Evolutionary conservation across 2,329 filamentous ascomycete genomes (phyloP), one percentile per base, ranked within the genome.

Genomic region (Fusarium bulbicola): DNA sequence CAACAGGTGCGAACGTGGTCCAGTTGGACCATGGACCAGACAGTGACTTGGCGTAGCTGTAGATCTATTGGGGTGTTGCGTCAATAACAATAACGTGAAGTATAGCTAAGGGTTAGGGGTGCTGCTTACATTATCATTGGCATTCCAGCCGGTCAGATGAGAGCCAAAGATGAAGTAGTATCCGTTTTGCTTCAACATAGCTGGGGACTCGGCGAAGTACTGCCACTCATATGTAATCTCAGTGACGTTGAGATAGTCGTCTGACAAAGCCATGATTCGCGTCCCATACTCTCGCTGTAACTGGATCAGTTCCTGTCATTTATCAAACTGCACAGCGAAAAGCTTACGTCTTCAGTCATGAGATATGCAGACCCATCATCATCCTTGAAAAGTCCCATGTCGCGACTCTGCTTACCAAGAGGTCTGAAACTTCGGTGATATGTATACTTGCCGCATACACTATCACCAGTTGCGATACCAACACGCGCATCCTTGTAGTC

Each of bases 111-210:
- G 4, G 26, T 5, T 4, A 1, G 1, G 1, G 6, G 0, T 1
- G 7, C 1, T 46, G 70, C 64, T 73, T 63, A 87, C 84, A 75
- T 92, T 92, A 77, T 92, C 91, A 70, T 92, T 92, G 15, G 90
- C 82, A 64, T 87, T 82, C 88, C 88, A 90, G 6, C 87, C 87
- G 1, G 86, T 88, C 18, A 89, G 77, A 47, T 86, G 83, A 1
- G 88, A 90, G 5, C 87, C 90, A 76, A 93, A 92, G 81, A 92
- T 88, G 80, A 88, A 92, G 79, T 92, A 93, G 0, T 86, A 85
- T 2, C 85, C 87, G 20, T 86, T 83, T 13, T 86, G 85, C 79
- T 92, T 92, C 62, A 91, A 78, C 40, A 93, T 83, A 0, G 91
- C 90, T 0, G 91, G 91, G 0, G 91, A 84, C 76, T 93, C 91